phyloP scores from a whole-genome alignment of 73 alveolate species.

The Chromera velia region DNA sequence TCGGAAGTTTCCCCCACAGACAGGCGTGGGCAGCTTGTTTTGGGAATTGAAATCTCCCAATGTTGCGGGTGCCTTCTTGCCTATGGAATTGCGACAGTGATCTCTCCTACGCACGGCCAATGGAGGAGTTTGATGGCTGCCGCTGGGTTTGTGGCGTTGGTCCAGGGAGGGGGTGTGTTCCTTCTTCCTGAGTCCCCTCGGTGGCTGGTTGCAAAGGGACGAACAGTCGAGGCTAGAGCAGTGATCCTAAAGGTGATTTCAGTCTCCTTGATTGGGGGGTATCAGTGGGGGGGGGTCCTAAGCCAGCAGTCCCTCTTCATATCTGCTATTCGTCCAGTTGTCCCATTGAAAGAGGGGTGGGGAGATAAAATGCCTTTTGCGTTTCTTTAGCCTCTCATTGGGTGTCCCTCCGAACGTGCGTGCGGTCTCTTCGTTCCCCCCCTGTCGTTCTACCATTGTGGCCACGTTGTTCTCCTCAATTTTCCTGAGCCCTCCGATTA shows the following conservation, averaged over 20 bases:
- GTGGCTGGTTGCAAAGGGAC: background rate
- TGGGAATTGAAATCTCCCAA: background rate
- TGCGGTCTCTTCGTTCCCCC: no score
- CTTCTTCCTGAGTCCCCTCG: background rate
- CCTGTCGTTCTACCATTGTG: no score
- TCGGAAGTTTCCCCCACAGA: background rate
- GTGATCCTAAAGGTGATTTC: background rate
- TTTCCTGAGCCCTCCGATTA: no score
- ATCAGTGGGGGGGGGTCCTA: background rate
- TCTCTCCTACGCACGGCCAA: no score
- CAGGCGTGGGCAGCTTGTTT: background rate
- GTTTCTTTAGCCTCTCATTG: no score
- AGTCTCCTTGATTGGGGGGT: background rate
- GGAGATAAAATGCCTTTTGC: no score
- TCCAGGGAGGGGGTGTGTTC: background rate
- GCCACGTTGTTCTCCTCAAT: no score
- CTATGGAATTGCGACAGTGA: no score
- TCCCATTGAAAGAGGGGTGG: no score
- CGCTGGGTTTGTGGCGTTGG: background rate
- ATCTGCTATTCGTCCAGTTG: no score
- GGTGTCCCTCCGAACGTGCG: no score
- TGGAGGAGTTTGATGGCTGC: background rate
- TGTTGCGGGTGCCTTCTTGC: background rate
- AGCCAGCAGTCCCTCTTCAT: no score
- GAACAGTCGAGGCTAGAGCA: background rate